These are phyloP conservation scores for Trichosanthes cucumerina DNA, from an alignment of 306 rosid species.

Conservation along the genomic window DNA sequence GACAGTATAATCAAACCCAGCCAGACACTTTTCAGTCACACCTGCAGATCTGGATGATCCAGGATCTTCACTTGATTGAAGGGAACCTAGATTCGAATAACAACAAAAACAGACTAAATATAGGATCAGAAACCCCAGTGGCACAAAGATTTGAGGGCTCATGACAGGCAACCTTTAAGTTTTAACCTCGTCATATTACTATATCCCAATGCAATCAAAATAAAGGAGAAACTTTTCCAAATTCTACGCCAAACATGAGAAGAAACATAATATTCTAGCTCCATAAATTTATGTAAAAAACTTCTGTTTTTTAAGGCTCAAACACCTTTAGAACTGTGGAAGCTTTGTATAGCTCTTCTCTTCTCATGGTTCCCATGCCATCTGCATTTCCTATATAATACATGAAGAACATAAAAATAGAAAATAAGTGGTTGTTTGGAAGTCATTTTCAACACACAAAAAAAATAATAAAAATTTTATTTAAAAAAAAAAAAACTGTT, in stretches of 20 bases:
- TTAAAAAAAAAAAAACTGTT: too few species aligned
- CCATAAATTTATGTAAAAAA: neutral
- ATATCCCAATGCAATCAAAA: neutral
- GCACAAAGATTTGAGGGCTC: neutral
- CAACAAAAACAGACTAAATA: neutral
- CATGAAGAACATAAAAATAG: neutral
- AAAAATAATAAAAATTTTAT: too few species aligned
- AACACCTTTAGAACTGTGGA: constrained; percentile 75
- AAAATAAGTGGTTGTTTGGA: neutral
- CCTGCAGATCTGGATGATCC: constrained; percentile 88
- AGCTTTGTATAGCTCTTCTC: constrained; percentile 68
- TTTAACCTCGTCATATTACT: neutral
- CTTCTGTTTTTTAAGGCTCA: neutral
- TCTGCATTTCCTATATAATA: constrained; percentile 62
- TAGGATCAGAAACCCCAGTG: neutral
- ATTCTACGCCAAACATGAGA: neutral
- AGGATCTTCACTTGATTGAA: constrained; percentile 52
- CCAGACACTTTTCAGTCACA: constrained; percentile 28
- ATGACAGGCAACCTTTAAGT: neutral
- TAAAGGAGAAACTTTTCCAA: neutral
- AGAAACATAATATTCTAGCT: neutral
- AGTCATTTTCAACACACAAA: neutral
- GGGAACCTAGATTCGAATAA: constrained; percentile 39
- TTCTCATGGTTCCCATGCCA: constrained; percentile 60
- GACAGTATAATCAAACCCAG: constrained; percentile 12